phyloP scores from a whole-genome alignment of 2,329 filamentous ascomycete species.

The Ophiostoma ulmi region DNA sequence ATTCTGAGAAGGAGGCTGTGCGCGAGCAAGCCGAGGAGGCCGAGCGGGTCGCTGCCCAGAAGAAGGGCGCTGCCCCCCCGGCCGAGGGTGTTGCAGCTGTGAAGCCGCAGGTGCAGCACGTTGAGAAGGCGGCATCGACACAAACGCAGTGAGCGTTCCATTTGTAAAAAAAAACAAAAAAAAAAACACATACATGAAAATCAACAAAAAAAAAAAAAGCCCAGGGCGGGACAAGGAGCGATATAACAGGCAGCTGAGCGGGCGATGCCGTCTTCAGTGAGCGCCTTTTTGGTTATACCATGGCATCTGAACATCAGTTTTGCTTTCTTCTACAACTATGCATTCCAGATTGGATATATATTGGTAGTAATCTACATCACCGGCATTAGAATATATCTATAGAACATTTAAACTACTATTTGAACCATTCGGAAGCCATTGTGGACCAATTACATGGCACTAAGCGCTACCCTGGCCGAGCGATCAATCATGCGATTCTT shows the following conservation, averaged over 20 bases:
- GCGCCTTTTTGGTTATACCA: conserved; percentile 2
- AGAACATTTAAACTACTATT: background rate
- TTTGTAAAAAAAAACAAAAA: background rate
- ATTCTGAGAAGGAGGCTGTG: conserved; percentile 18
- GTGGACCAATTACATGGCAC: background rate
- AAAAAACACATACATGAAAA: conserved; percentile 8
- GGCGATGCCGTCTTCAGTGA: background rate
- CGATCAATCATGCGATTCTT: background rate
- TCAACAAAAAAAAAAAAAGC: background rate
- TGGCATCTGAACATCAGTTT: background rate
- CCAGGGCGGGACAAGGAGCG: background rate
- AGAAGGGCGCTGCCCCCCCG: background rate
- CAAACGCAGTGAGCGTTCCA: background rate
- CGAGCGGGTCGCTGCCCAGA: background rate
- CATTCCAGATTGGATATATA: background rate
- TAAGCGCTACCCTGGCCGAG: background rate
- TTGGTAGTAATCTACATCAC: background rate
- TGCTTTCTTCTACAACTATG: background rate
- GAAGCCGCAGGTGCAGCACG: background rate
- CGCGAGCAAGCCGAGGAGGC: conserved; percentile 19
- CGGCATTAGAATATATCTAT: background rate
- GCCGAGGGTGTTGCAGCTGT: background rate
- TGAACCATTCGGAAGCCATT: background rate
- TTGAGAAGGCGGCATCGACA: conserved; percentile 2
- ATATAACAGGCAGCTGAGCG: background rate